Evolutionary conservation across 2,329 filamentous ascomycete genomes (phyloP).

Genomic region (Botrytis aclada): DNA sequence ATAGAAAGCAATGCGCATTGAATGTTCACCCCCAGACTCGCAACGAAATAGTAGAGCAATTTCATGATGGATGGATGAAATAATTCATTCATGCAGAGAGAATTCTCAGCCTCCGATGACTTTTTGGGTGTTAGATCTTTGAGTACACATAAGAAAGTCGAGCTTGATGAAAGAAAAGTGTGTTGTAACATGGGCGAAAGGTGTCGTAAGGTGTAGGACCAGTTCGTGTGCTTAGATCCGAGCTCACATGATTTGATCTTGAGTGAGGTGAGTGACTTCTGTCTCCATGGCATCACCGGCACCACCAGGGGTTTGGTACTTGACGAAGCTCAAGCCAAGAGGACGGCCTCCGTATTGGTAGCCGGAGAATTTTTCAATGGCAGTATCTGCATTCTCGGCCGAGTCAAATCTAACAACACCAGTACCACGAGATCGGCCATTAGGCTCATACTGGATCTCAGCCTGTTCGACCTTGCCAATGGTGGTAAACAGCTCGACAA

Average conservation of each 20-base stretch:
- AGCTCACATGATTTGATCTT: slow-evolving; percentile 92
- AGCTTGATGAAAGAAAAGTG: slow-evolving; percentile 2
- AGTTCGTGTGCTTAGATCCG: neutral
- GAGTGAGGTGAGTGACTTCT: slow-evolving; percentile 75
- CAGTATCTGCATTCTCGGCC: slow-evolving; percentile 80
- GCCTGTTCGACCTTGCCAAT: slow-evolving; percentile 97
- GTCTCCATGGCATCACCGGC: slow-evolving; percentile 70
- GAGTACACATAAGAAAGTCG: slow-evolving; percentile 19
- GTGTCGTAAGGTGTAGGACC: neutral
- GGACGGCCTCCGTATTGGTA: slow-evolving; percentile 97
- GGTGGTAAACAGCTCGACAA: slow-evolving; percentile 93
- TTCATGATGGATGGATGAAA: neutral
- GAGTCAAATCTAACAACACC: slow-evolving; percentile 94
- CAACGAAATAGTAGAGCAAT: slow-evolving; percentile 8
- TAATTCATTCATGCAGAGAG: neutral
- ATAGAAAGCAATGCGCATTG: slow-evolving; percentile 11
- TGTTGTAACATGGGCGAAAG: slow-evolving; percentile 16
- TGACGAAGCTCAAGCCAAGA: slow-evolving; percentile 88
- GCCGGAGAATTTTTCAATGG: slow-evolving; percentile 94
- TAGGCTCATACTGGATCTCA: slow-evolving; percentile 98
- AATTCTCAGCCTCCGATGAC: slow-evolving; percentile 4
- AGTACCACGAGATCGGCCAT: slow-evolving; percentile 88
- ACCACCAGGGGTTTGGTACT: slow-evolving; percentile 71
- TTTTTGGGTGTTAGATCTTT: slow-evolving; percentile 1
- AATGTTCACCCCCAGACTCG: slow-evolving; percentile 12